Evolutionary conservation across 1,139 yeast genomes (phyloP), one percentile per base, ranked within the genome.

Genomic region (Geotrichum aggregatum): DNA sequence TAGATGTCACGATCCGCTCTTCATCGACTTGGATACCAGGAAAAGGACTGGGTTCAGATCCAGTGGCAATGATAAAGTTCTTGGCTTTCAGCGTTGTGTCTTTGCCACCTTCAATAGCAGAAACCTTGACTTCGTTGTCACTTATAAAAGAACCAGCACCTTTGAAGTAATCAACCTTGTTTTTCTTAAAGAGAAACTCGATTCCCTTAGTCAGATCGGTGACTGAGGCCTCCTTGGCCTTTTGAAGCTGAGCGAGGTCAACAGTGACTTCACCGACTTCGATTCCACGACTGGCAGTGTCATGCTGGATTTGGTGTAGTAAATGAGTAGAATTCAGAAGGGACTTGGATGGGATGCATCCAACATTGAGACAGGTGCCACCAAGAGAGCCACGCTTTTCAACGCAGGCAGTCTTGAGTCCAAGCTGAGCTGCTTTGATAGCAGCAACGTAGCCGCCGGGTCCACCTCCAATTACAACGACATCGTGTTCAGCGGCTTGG

Each of bases 361-460:
- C 98, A 52, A 92, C 98, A 71, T 92, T 92, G 66, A 92, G 76
- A 79, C 99, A 92, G 52, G 98, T 94, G 66, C 99, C 99, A 59
- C 99, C 99, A 60, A 94, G 81, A 36, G 83, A 73, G 44, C 98
- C 99, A 73, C 98, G 84, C 76, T 88, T 89, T 72, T 94, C 98
- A 61, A 94, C 77, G 80, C 98, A 92, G 43, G 97, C 98, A 54
- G 97, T 88, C 71, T 89, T 84, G 63, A 79, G 78, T 36, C 98
- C 98, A 58, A 89, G 78, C 76, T 94, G 99, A 50, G 98, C 98
- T 55, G 97, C 97, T 73, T 88, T 91, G 71, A 94, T 94, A 66
- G 99, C 98, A 54, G 98, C 98, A 62, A 94, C 95, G 60, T 72
- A 72, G 59, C 99, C 99, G 71, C 98, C 99, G 61, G 99, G 99